phyloP scores from a whole-genome alignment of 768 basidiomycete genomes.

The Xerocomellus intermedius region DNA sequence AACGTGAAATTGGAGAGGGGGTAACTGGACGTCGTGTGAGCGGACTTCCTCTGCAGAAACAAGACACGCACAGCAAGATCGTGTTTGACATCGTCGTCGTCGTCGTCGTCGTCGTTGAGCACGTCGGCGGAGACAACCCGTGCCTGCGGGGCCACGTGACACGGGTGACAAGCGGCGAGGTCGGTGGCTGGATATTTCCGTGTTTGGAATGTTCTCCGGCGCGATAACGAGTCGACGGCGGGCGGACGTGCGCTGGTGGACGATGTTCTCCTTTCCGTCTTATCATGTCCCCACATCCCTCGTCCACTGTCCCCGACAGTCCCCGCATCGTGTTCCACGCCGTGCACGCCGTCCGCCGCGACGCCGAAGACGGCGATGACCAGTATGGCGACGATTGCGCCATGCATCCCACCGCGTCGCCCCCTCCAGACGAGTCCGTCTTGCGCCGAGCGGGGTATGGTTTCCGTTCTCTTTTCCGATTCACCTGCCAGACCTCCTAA shows the following conservation, averaged over 20 bases:
- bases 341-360: background rate
- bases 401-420: constrained; percentile 19
- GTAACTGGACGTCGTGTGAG: constrained; percentile 46
- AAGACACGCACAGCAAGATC: constrained; percentile 43
- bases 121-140: constrained; percentile 8
- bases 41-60: background rate
- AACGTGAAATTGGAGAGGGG: constrained; percentile 91
- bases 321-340: background rate
- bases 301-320: background rate
- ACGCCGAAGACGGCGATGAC: background rate
- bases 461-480: background rate
- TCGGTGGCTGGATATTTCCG: constrained; percentile 5
- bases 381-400: constrained; percentile 13
- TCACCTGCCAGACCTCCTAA: background rate
- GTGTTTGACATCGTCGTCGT: constrained; percentile 49
- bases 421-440: constrained; percentile 38
- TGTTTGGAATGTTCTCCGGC: background rate
- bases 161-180: background rate
- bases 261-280: background rate
- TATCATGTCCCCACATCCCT: constrained; percentile 10
- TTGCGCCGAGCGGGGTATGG: constrained; percentile 58
- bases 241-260: background rate
- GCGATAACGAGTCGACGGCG: background rate
- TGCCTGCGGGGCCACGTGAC: constrained; percentile 15
- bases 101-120: constrained; percentile 20